Evolutionary conservation across 1,139 yeast species (phyloP), one percentile per base, ranked within the genome.

Genomic region (Blastobotrys buckinghamii): DNA sequence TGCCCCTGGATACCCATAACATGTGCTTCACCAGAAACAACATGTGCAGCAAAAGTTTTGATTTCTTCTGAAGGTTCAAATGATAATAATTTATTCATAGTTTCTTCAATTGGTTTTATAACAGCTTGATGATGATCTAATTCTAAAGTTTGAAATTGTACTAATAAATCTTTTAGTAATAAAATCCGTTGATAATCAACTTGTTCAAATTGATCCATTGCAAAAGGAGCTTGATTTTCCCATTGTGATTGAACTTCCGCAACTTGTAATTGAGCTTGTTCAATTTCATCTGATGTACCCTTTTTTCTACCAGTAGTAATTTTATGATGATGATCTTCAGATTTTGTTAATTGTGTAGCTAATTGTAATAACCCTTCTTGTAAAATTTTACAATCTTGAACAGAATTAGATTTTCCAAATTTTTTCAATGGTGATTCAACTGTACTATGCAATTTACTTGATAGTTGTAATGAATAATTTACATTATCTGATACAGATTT

Each of bases 191-290:
- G 72, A 51, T 72, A 76, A 64, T 90, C 96, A 57, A 82, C 81
- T 53, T 73, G 74, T 65, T 88, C 95, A 64, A 89, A 82, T 58
- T 79, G 79, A 58, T 83, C 85, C 62, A 87, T 83, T 36, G 84
- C 78, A 54, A 75, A 80, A 1, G 96, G 94, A 0, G 95, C 92
- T 63, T 82, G 82, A 50, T 77, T 72, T 55, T 81, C 83, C 95
- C 96, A 89, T 44, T 66, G 65, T 37, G 59, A 55, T 22, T 62
- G 55, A 16, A 48, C 50, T 42, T 62, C 61, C 22, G 58, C 60
- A 19, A 62, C 53, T 13, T 52, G 43, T 19, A 51, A 48, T 44
- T 59, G 59, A 6, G 63, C 61, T 4, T 54, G 48, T 15, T 60
- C 62, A 34, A 48, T 41, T 41, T 56, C 58, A 30, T 48, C 26